A percentile compares a stretch with the other conserved stretches of the same genome.
Evolutionary conservation across 345 rosid genomes (phyloP).

Genomic region (Conringia planisiliqua): DNA sequence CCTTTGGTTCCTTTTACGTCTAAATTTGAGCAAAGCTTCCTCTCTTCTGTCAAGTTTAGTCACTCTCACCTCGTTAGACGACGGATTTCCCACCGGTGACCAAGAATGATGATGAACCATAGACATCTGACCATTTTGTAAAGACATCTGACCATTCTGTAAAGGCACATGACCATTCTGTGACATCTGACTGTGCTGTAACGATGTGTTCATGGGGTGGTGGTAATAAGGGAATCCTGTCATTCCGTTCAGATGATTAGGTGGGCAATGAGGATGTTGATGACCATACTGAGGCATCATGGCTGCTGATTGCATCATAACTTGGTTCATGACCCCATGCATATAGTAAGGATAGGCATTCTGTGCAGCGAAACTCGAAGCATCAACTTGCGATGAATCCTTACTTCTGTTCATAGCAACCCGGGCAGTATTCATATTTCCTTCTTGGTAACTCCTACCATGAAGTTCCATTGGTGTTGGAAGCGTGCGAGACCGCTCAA

Average conservation of each 20-base stretch:
- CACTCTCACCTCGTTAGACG: constrained; percentile 52
- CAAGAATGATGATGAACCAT: constrained; percentile 50
- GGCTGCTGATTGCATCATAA: constrained; percentile 59
- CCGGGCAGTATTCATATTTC: constrained; percentile 37
- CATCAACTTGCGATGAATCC: constrained; percentile 47
- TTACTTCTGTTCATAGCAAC: constrained; percentile 38
- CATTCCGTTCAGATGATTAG: constrained; percentile 56
- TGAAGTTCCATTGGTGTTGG: constrained; percentile 53
- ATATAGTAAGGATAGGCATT: constrained; percentile 62
- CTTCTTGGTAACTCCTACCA: constrained; percentile 33
- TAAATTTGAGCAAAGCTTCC: constrained; percentile 84
- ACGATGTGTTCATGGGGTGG: constrained; percentile 60
- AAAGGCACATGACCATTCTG: constrained; percentile 58
- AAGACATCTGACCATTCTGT: constrained; percentile 61
- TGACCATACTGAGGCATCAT: constrained; percentile 70
- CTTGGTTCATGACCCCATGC: constrained; percentile 77
- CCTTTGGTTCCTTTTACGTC: constrained; percentile 90
- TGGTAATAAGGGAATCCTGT: constrained; percentile 56
- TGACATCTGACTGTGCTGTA: constrained; percentile 63
- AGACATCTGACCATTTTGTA: constrained; percentile 67
- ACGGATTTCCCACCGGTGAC: constrained; percentile 53
- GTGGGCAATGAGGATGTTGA: constrained; percentile 52
- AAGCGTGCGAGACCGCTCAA: constrained; percentile 43
- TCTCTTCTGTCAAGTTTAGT: constrained; percentile 79
- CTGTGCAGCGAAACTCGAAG: constrained; percentile 48